Conservation (phyloP, 768 basidiomycete genomes). For the Russula brevipes region DNA sequence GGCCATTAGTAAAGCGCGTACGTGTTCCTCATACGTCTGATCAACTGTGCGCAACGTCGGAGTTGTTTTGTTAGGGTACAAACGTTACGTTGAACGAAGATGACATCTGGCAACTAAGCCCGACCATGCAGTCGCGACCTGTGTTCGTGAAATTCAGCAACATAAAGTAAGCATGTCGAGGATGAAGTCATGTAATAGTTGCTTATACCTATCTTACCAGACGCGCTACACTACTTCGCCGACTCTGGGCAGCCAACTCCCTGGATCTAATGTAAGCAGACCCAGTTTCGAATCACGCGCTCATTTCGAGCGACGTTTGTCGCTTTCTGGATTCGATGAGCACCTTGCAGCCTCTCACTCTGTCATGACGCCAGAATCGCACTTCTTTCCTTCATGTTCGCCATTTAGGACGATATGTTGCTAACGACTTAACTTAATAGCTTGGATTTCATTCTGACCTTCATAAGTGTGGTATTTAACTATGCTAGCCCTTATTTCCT, state of each 20-base stretch:
- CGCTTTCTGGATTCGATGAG: not conserved
- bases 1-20: conserved; percentile 54
- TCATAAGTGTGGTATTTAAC: conserved; percentile 65
- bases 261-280: conserved; percentile 37
- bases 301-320: not conserved
- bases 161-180: conserved; percentile 23
- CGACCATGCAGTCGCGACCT: conserved; percentile 59
- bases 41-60: not conserved
- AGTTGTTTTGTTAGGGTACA: conserved; percentile 33
- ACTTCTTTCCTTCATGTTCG: not conserved
- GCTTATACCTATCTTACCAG: conserved; percentile 6
- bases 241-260: conserved; percentile 43
- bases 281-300: not conserved
- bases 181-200: not conserved
- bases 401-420: not conserved
- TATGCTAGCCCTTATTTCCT: conserved; percentile 84
- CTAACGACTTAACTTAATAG: conserved; percentile 8
- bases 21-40: conserved; percentile 16
- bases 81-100: conserved; percentile 56
- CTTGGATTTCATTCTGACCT: conserved; percentile 63
- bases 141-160: conserved; percentile 48
- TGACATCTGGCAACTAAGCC: conserved; percentile 69
- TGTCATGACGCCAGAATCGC: not conserved
- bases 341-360: too few relatives aligned
- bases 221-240: conserved; percentile 39